Conservation (phyloP, 768 basidiomycete species). For the Kwoniella pini region DNA sequence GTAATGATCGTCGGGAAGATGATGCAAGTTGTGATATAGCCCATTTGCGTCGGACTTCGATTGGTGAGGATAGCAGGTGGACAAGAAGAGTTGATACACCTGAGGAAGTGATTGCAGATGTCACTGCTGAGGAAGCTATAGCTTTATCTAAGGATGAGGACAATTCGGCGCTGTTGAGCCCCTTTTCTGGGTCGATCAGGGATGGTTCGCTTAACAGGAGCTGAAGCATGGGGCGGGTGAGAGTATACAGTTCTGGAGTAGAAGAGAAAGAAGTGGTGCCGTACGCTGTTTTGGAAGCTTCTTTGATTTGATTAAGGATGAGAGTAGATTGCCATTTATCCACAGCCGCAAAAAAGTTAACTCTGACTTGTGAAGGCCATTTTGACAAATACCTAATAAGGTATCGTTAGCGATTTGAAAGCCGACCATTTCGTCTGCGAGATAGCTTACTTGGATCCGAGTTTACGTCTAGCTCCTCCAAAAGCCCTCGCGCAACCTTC, state of each 20-base stretch:
- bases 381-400: conserved; percentile 78
- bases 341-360: conserved; percentile 65
- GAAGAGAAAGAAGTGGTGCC: conserved; percentile 45
- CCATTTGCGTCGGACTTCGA: conserved; percentile 19
- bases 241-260: conserved; percentile 14
- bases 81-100: conserved; percentile 30
- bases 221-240: conserved; percentile 35
- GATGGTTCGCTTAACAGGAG: conserved; percentile 41
- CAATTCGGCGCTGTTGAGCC: conserved; percentile 18
- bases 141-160: conserved; percentile 22
- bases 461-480: conserved; percentile 65
- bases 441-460: conserved; percentile 67
- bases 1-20: conserved; percentile 28
- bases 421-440: too few species aligned
- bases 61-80: conserved; percentile 26
- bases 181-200: conserved; percentile 10
- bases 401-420: too few species aligned
- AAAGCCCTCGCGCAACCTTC: conserved; percentile 69
- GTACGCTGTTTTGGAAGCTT: conserved; percentile 50
- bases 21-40: conserved; percentile 30
- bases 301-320: conserved; percentile 60
- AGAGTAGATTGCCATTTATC: conserved; percentile 67
- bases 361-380: conserved; percentile 60
- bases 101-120: background rate
- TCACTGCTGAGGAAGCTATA: background rate